A percentile compares a stretch with the other conserved stretches of the same genome.
phyloP scores from a whole-genome alignment of 1,139 yeast species.

The Saccharomycopsis crataegensis region DNA sequence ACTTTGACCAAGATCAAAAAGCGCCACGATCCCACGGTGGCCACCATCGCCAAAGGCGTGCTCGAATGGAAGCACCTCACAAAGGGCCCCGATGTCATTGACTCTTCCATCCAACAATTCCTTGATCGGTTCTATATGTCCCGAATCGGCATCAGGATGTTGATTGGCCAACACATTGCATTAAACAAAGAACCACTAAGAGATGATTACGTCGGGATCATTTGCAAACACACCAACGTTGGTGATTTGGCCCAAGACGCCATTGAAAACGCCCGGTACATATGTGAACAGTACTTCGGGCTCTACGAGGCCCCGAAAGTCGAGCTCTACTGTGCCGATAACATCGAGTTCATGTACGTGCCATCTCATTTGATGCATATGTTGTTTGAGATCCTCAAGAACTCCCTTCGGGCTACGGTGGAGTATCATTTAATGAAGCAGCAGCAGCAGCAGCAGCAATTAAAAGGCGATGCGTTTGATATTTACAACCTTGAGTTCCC shows the following conservation, averaged over 20 bases:
- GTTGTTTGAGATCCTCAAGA: slow-evolving; percentile 79
- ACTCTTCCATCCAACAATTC: slow-evolving; percentile 66
- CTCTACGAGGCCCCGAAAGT: slow-evolving; percentile 77
- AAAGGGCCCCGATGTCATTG: slow-evolving; percentile 31
- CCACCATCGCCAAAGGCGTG: slow-evolving; percentile 89
- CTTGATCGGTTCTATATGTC: slow-evolving; percentile 81
- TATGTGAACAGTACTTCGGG: slow-evolving; percentile 84
- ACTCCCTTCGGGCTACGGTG: slow-evolving; percentile 77
- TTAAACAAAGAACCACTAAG: slow-evolving; percentile 59
- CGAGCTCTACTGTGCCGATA: slow-evolving; percentile 59
- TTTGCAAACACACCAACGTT: slow-evolving; percentile 73
- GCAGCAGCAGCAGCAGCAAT: too few relatives aligned
- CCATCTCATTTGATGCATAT: slow-evolving; percentile 87
- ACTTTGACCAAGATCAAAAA: slow-evolving; percentile 65
- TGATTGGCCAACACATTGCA: slow-evolving; percentile 84
- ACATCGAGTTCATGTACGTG: slow-evolving; percentile 74
- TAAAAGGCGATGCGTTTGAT: slow-evolving; percentile 38
- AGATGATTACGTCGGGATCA: slow-evolving; percentile 71
- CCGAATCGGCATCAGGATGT: slow-evolving; percentile 81
- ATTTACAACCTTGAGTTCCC: slow-evolving; percentile 68
- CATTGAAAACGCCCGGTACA: slow-evolving; percentile 77
- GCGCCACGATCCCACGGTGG: slow-evolving; percentile 89
- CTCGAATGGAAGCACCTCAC: slow-evolving; percentile 65
- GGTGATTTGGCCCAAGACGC: slow-evolving; percentile 79
- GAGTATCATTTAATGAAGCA: slow-evolving; percentile 45